Evolutionary conservation across 1,284 basidiomycete genomes (phyloP).

Genomic region (Ustilago crameri): DNA sequence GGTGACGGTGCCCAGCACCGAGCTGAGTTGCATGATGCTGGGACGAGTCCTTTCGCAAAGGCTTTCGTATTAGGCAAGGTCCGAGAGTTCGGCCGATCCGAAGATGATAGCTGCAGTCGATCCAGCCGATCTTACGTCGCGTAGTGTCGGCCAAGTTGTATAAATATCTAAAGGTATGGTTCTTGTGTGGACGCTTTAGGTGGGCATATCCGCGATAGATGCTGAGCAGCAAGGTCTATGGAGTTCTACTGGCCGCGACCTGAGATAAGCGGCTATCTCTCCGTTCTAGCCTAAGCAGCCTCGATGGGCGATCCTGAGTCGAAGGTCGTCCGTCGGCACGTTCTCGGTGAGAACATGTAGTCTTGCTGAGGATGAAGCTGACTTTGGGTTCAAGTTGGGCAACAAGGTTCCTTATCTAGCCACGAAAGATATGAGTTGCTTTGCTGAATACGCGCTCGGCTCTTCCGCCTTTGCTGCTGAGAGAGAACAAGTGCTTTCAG

Average conservation of each 20-base stretch:
- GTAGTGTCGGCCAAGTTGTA: no score
- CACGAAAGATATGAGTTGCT: constrained; percentile 1
- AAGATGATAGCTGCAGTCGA: no score
- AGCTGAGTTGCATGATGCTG: constrained; percentile 16
- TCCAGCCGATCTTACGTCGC: no score
- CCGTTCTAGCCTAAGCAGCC: no score
- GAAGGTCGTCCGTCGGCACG: no score
- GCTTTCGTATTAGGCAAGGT: no score
- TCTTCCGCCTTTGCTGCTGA: constrained; percentile 1
- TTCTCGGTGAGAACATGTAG: no score
- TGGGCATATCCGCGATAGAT: constrained; percentile 1
- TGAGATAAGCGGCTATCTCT: no score
- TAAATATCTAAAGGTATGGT: no score
- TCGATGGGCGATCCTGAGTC: no score
- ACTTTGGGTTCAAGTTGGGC: background rate
- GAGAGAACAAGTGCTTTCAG: background rate
- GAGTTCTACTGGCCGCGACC: background rate
- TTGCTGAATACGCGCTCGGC: constrained; percentile 9
- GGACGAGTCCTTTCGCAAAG: no score
- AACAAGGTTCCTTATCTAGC: constrained; percentile 8
- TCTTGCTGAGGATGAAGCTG: background rate
- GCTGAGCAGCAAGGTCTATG: background rate
- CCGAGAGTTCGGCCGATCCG: no score
- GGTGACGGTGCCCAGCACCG: background rate
- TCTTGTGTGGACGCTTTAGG: background rate